Conservation (phyloP, 768 basidiomycete genomes). For the Panellus pusillus region DNA sequence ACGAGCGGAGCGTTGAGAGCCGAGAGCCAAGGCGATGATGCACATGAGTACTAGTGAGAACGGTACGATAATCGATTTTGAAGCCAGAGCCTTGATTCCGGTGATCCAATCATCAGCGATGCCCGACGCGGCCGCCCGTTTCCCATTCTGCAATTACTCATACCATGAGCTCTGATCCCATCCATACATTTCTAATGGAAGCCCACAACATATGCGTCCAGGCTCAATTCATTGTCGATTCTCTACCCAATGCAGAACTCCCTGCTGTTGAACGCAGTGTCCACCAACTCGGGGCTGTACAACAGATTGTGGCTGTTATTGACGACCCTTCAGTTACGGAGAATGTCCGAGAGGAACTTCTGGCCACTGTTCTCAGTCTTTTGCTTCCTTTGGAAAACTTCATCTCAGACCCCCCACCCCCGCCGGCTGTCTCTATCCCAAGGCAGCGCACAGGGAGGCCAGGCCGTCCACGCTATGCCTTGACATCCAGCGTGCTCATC, state of each 20-base stretch:
- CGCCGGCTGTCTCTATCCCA: not conserved
- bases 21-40: too few species aligned
- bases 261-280: slow-evolving; percentile 7
- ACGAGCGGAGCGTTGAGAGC: too few species aligned
- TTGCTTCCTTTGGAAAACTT: slow-evolving; percentile 1
- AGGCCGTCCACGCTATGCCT: slow-evolving; percentile 1
- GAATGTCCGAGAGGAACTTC: not conserved
- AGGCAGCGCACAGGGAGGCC: not conserved
- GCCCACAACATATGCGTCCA: not conserved
- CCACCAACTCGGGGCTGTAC: slow-evolving; percentile 13
- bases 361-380: not conserved
- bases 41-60: too few species aligned
- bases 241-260: slow-evolving; percentile 15
- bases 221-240: slow-evolving; percentile 1
- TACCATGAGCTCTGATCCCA: too few species aligned
- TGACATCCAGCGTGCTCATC: not conserved
- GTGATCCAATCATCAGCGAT: too few species aligned
- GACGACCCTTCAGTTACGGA: slow-evolving; percentile 4
- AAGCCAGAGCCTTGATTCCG: too few species aligned
- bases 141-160: too few species aligned
- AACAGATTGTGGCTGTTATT: slow-evolving; percentile 2
- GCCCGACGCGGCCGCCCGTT: too few species aligned
- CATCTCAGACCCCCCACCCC: slow-evolving; percentile 1
- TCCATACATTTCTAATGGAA: not conserved
- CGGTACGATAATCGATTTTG: too few species aligned